Evolutionary conservation across 2,329 filamentous ascomycete species (phyloP), one percentile per base, ranked within the genome.

Genomic region (Cladobotryum mycophilum): DNA sequence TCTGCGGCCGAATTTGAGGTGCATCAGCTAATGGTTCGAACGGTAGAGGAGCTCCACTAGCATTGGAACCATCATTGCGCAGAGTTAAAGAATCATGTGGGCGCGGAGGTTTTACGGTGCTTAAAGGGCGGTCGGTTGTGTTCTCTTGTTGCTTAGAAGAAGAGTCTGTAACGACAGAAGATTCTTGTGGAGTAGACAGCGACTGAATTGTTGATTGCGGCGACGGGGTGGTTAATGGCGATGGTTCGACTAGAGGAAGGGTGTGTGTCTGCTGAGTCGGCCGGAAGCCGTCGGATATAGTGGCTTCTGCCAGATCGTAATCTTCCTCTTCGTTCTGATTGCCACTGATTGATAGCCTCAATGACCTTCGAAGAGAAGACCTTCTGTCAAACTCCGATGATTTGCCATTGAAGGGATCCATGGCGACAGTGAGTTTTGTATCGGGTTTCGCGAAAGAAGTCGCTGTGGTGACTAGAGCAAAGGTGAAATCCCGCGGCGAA

Each of bases 251-350:
- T 53, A 49, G 54, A 25, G 60, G 58, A 40, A 45, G 38, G 9
- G 33, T 51, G 47, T 53, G 54, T 51, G 56, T 4, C 61, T 12
- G 5, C 9, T 40, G 36, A 12, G 56, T 52, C 17, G 75, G 76
- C 51, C 75, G 68, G 57, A 76, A 79, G 47, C 76, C 76, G 59
- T 80, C 76, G 14, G 78, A 74, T 51, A 82, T 72, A 46, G 72
- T 70, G 65, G 76, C 70, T 25, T 73, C 76, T 45, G 67, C 67
- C 60, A 79, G 58, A 56, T 75, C 74, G 52, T 77, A 79, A 41
- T 72, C 67, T 30, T 77, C 71, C 34, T 78, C 74, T 54, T 74
- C 70, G 46, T 64, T 66, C 41, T 41, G 17, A 18, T 17, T 20
- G 11, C 38, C 38, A 30, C 25, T 30, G 25, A 30, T 30, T 30